These are phyloP conservation scores for Exophiala alcalophila DNA, from an alignment of 2,329 filamentous ascomycete genomes.

Conservation along the genomic window DNA sequence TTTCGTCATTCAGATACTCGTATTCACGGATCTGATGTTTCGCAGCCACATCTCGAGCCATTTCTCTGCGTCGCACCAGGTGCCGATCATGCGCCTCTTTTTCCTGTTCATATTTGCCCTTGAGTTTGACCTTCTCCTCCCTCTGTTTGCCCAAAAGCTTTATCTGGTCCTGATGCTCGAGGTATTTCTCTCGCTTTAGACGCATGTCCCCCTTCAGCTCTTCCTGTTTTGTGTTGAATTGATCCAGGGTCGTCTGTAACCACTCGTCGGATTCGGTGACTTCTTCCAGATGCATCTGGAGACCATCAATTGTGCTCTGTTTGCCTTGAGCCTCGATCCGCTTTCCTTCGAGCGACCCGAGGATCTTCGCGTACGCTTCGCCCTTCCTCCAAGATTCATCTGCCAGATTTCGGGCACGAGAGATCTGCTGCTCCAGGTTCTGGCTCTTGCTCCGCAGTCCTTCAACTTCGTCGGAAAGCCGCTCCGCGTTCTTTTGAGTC, in stretches of 20 bases:
- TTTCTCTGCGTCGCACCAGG: slow-evolving; percentile 63
- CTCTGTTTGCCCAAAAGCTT: slow-evolving; percentile 28
- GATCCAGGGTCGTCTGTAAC: slow-evolving; percentile 66
- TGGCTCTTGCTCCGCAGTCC: slow-evolving; percentile 60
- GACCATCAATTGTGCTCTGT: slow-evolving; percentile 65
- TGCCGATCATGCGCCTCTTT: slow-evolving; percentile 84
- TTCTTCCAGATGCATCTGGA: slow-evolving; percentile 71
- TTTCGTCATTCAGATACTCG: slow-evolving; percentile 72
- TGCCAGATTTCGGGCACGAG: slow-evolving; percentile 48
- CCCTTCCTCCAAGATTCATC: slow-evolving; percentile 69
- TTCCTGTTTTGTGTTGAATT: slow-evolving; percentile 73
- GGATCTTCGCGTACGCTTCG: slow-evolving; percentile 69
- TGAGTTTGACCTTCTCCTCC: slow-evolving; percentile 46
- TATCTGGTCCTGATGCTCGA: slow-evolving; percentile 56
- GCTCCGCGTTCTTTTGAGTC: slow-evolving; percentile 62
- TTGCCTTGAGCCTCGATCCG: slow-evolving; percentile 69
- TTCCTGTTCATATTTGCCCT: slow-evolving; percentile 77
- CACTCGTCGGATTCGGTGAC: slow-evolving; percentile 74
- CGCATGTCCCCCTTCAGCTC: slow-evolving; percentile 64
- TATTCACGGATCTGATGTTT: slow-evolving; percentile 79
- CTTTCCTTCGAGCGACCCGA: slow-evolving; percentile 73
- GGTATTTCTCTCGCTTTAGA: slow-evolving; percentile 62
- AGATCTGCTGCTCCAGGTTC: slow-evolving; percentile 51
- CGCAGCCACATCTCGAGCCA: slow-evolving; percentile 75
- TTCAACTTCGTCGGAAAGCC: slow-evolving; percentile 61